Evolutionary conservation across 1,284 basidiomycete genomes (phyloP).

Genomic region (Ceratobasidium sp.): DNA sequence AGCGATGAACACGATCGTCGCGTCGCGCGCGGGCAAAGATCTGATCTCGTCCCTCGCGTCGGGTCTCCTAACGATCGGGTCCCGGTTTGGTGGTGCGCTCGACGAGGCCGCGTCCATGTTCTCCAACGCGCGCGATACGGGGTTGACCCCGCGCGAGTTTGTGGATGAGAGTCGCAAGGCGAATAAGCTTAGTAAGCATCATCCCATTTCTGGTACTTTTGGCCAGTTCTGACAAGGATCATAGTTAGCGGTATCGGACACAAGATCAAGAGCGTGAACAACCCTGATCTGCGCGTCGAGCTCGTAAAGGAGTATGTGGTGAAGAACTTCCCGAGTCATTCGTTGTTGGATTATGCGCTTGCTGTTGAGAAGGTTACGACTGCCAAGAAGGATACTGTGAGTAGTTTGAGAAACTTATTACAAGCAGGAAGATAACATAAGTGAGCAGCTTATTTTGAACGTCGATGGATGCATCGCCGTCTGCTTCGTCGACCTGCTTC

Average conservation of each 20-base stretch:
- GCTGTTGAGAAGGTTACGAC: slow-evolving; percentile 99
- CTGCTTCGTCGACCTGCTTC: slow-evolving; percentile 96
- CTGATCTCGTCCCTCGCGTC: slow-evolving; percentile 96
- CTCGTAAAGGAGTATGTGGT: slow-evolving; percentile 97
- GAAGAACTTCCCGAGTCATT: slow-evolving; percentile 96
- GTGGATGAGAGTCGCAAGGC: slow-evolving; percentile 96
- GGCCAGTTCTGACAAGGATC: background rate
- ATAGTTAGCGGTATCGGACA: slow-evolving; percentile 97
- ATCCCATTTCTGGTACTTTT: background rate
- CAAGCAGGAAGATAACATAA: background rate
- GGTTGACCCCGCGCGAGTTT: slow-evolving; percentile 96
- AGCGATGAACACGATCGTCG: slow-evolving; percentile 99
- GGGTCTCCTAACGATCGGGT: slow-evolving; percentile 97
- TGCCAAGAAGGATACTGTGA: slow-evolving; percentile 95
- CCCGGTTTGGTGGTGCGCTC: slow-evolving; percentile 98
- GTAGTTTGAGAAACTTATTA: no score
- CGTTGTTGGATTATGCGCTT: slow-evolving; percentile 96
- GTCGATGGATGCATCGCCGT: slow-evolving; percentile 99
- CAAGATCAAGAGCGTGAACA: slow-evolving; percentile 99
- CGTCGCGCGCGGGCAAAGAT: slow-evolving; percentile 98
- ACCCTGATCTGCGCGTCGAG: slow-evolving; percentile 96
- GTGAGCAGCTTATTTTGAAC: slow-evolving; percentile 83
- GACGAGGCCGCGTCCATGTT: slow-evolving; percentile 98
- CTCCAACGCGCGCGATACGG: slow-evolving; percentile 90
- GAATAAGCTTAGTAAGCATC: slow-evolving; percentile 88